These are phyloP conservation scores for Henckelia pumila DNA, from an alignment of 257 asterid species.

Conservation along the genomic window DNA sequence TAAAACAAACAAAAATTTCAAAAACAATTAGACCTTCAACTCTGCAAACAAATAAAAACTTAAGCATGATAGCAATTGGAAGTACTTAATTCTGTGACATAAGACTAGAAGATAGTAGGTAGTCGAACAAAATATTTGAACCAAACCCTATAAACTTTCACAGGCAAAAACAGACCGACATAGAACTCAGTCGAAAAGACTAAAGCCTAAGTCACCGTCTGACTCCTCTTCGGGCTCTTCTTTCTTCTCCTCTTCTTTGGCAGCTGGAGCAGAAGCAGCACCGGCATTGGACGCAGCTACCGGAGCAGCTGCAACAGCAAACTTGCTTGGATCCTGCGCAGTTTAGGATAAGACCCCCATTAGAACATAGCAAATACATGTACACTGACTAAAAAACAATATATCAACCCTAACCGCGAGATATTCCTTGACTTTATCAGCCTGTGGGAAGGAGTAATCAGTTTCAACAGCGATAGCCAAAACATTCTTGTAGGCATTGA, in stretches of 20 bases:
- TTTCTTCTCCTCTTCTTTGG: conserved; percentile 61
- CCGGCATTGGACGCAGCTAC: conserved; percentile 30
- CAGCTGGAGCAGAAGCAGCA: conserved; percentile 49
- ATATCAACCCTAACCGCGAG: conserved; percentile 43
- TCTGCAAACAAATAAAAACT: neutral
- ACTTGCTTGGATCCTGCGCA: neutral
- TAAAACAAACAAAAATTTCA: neutral
- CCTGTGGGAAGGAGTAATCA: conserved; percentile 82
- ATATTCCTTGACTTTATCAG: conserved; percentile 89
- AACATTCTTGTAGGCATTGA: conserved; percentile 76
- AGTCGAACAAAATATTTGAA: neutral
- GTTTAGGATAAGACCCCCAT: neutral
- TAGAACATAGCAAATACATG: too few relatives aligned
- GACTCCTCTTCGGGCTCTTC: conserved; percentile 75
- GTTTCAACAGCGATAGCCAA: conserved; percentile 76
- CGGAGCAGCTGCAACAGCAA: conserved; percentile 35
- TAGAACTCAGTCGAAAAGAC: conserved; percentile 64
- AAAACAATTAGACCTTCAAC: neutral
- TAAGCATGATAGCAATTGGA: neutral
- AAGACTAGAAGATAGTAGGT: too few relatives aligned
- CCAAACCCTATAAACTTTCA: neutral
- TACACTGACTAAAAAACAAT: neutral
- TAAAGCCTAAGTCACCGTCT: conserved; percentile 80
- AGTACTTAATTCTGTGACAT: too few relatives aligned
- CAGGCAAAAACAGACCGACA: neutral